phyloP scores from a whole-genome alignment of 257 asterid genomes.

The Euphrasia confusa region DNA sequence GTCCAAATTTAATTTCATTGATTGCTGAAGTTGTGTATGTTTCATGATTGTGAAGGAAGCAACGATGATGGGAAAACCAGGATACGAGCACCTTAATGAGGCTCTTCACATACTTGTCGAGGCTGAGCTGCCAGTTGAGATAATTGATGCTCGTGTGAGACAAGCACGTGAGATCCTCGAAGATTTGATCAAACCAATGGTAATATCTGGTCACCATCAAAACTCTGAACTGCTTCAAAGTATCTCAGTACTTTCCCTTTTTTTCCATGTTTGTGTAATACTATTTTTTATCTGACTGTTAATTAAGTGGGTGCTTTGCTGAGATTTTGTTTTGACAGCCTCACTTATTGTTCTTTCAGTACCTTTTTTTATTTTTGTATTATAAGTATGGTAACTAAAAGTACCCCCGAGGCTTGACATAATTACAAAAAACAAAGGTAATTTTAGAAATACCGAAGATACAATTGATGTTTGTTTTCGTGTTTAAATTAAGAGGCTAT shows the following conservation, averaged over 20 bases:
- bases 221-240: neutral
- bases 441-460: too few relatives aligned
- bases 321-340: neutral
- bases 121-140: constrained; percentile 70
- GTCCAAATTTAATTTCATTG: neutral
- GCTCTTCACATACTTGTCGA: constrained; percentile 65
- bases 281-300: neutral
- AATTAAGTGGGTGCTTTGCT: constrained; percentile 1
- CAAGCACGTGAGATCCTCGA: constrained; percentile 66
- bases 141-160: constrained; percentile 59
- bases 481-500: too few relatives aligned
- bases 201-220: constrained; percentile 22
- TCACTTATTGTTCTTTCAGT: neutral
- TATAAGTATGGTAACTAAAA: too few relatives aligned
- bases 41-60: constrained; percentile 47
- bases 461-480: too few relatives aligned
- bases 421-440: too few relatives aligned
- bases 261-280: neutral
- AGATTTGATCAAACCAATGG: constrained; percentile 74
- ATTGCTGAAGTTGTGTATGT: constrained; percentile 1
- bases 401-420: too few relatives aligned
- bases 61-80: constrained; percentile 71
- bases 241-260: neutral
- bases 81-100: constrained; percentile 70
- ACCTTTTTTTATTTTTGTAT: neutral